phyloP scores from a whole-genome alignment of 2,329 filamentous ascomycete genomes.

The Alternaria viburni region DNA sequence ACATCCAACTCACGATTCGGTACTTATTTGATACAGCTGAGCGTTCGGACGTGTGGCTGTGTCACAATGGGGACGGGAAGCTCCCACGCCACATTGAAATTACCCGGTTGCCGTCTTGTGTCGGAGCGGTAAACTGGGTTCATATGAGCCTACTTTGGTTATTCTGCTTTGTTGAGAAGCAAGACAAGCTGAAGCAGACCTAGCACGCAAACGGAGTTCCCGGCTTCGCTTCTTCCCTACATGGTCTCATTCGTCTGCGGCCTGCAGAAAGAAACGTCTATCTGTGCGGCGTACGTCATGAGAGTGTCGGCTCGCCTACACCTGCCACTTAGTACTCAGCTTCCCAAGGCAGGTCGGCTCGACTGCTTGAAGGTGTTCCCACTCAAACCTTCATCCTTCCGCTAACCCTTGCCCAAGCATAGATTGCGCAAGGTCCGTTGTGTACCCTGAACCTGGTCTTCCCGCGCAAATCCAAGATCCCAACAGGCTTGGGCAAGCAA shows the following conservation, averaged over 20 bases:
- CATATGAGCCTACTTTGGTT: not conserved
- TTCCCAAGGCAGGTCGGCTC: conserved; percentile 4
- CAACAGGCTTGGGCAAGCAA: conserved; percentile 6
- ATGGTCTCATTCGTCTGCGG: not conserved
- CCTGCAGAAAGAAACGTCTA: not conserved
- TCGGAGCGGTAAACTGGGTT: not conserved
- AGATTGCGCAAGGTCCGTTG: conserved; percentile 14
- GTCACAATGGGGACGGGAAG: not conserved
- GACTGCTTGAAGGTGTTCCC: conserved; percentile 2
- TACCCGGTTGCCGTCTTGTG: not conserved
- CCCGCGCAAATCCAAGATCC: conserved; percentile 21
- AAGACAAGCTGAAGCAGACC: conserved; percentile 2
- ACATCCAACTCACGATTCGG: not conserved
- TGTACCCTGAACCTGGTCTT: conserved; percentile 23
- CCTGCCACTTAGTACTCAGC: not conserved
- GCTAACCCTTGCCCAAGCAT: conserved; percentile 15
- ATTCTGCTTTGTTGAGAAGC: conserved; percentile 11
- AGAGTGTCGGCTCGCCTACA: conserved; percentile 2
- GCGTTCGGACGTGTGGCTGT: not conserved
- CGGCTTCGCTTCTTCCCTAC: not conserved
- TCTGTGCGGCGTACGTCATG: not conserved
- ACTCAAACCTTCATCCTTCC: conserved; percentile 4
- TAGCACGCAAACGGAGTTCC: conserved; percentile 3
- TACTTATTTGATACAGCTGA: not conserved
- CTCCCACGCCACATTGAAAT: not conserved